Evolutionary conservation across 2,329 filamentous ascomycete species (phyloP).

Genomic region (Alternaria gaisen): DNA sequence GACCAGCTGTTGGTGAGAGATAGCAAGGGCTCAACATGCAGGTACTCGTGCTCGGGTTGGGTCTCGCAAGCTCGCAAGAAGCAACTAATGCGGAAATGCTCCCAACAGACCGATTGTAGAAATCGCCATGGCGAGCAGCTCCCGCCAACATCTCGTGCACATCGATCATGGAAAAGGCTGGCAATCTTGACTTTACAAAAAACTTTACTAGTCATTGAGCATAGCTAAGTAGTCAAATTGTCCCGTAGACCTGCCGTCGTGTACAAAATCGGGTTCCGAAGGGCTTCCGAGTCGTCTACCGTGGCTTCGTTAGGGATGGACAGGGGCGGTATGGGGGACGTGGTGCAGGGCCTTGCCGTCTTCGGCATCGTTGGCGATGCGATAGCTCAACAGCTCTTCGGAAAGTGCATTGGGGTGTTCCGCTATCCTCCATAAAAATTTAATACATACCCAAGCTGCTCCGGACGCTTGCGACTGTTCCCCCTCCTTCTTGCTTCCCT

Average conservation of each 20-base stretch:
- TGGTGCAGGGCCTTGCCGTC: slow-evolving; percentile 30
- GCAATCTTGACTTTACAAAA: not conserved
- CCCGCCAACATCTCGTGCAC: slow-evolving; percentile 2
- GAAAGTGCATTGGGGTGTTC: slow-evolving; percentile 44
- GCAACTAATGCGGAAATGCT: slow-evolving; percentile 33
- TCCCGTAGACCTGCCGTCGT: slow-evolving; percentile 1
- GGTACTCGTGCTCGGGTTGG: slow-evolving; percentile 19
- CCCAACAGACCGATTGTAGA: slow-evolving; percentile 26
- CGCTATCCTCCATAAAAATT: slow-evolving; percentile 31
- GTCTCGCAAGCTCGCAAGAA: slow-evolving; percentile 32
- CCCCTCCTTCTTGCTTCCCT: slow-evolving; percentile 17
- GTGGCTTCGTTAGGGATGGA: slow-evolving; percentile 22
- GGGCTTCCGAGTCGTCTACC: slow-evolving; percentile 26
- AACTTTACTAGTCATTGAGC: slow-evolving; percentile 4
- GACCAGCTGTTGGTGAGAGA: slow-evolving; percentile 30
- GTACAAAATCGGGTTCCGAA: slow-evolving; percentile 21
- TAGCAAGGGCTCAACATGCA: slow-evolving; percentile 30
- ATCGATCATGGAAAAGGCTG: not conserved
- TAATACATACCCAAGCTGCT: slow-evolving; percentile 29
- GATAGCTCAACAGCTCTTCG: slow-evolving; percentile 48
- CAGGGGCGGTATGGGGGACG: slow-evolving; percentile 30
- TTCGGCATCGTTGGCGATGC: slow-evolving; percentile 44
- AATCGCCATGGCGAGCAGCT: slow-evolving; percentile 12
- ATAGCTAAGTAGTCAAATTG: not conserved
- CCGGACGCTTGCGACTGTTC: slow-evolving; percentile 8